Evolutionary conservation across 1,284 basidiomycete genomes (phyloP), one percentile per base, ranked within the genome.

Genomic region (Fistulinella staudtii): DNA sequence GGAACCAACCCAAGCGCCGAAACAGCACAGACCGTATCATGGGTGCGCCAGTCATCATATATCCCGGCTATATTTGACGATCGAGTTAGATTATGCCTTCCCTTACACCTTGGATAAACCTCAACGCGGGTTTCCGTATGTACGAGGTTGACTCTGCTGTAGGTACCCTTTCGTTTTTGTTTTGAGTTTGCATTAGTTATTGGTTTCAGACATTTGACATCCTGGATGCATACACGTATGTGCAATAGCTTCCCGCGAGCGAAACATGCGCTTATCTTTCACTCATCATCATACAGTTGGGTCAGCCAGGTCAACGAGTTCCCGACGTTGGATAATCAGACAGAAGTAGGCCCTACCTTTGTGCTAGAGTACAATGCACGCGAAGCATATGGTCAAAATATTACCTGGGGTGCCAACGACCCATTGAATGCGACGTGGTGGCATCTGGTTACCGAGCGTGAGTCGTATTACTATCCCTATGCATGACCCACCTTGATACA

Each of bases 41-140:
- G 83, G 83, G 71, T 66, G 51, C 28, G 65, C 53, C 8, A 54
- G 8, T 4, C 25, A 18, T 39, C 7, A 9, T 23, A 6, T 30
- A 5, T n/a, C 4, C 8, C 3, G 5, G 11, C 18, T 8, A 20
- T 22, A 5, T 13, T 9, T 45, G 34, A 50, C 31, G 18, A 39
- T 14, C 4, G 8, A 21, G n/a, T 15, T 21, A 72, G 70, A 80
- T 88, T 34, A 76, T 71, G 6, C 87, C 88, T 0, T 84, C 82
- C 0, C 60, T 90, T 22, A 87, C 84, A 0, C 85, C 86, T 0
- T 63, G 79, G 21, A 83, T 75, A 20, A 84, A 87, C 57, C 67
- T 89, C 31, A 90, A 90, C 63, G 83, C 83, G 11, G 83, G 85
- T 3, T 85, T 90, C 69, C 74, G 86, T 33, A 72, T 89, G 46